These are phyloP conservation scores for Ustilago loliicola DNA, from an alignment of 1,284 basidiomycete species.

Conservation along the genomic window DNA sequence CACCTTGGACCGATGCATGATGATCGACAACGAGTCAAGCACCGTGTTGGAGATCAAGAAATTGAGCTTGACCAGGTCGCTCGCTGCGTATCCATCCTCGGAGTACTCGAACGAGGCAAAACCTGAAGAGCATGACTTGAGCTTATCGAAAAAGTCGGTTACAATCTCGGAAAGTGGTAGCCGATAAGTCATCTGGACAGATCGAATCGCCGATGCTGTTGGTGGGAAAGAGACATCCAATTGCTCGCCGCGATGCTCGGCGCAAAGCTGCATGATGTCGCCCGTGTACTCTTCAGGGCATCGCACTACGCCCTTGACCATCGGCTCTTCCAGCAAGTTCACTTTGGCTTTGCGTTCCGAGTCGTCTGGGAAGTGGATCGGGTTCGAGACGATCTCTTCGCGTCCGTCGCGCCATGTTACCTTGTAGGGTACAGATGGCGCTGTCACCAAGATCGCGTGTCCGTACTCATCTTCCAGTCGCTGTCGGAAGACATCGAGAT, in stretches of 20 bases:
- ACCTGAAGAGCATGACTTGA: slow-evolving; percentile 67
- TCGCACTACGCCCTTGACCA: slow-evolving; percentile 62
- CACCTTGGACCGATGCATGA: slow-evolving; percentile 66
- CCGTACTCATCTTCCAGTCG: slow-evolving; percentile 93
- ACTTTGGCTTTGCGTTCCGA: slow-evolving; percentile 55
- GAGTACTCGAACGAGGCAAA: slow-evolving; percentile 69
- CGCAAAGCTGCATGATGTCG: slow-evolving; percentile 69
- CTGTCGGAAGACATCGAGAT: slow-evolving; percentile 97
- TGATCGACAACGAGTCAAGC: slow-evolving; percentile 65
- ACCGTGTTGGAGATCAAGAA: slow-evolving; percentile 62
- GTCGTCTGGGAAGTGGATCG: slow-evolving; percentile 66
- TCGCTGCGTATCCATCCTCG: slow-evolving; percentile 56
- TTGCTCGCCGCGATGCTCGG: slow-evolving; percentile 67
- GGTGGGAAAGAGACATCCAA: slow-evolving; percentile 56
- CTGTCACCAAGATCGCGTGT: slow-evolving; percentile 66
- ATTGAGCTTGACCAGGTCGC: slow-evolving; percentile 67
- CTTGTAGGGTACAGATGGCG: slow-evolving; percentile 67
- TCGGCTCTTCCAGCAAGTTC: slow-evolving; percentile 60
- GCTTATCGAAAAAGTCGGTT: slow-evolving; percentile 69
- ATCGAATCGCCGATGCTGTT: slow-evolving; percentile 43
- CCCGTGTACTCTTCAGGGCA: slow-evolving; percentile 69
- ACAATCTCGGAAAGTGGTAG: slow-evolving; percentile 68
- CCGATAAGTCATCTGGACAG: slow-evolving; percentile 64
- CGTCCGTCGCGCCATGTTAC: slow-evolving; percentile 58
- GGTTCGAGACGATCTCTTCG: slow-evolving; percentile 62